phyloP scores from a whole-genome alignment of 768 basidiomycete genomes.

The Nidularia sp. region DNA sequence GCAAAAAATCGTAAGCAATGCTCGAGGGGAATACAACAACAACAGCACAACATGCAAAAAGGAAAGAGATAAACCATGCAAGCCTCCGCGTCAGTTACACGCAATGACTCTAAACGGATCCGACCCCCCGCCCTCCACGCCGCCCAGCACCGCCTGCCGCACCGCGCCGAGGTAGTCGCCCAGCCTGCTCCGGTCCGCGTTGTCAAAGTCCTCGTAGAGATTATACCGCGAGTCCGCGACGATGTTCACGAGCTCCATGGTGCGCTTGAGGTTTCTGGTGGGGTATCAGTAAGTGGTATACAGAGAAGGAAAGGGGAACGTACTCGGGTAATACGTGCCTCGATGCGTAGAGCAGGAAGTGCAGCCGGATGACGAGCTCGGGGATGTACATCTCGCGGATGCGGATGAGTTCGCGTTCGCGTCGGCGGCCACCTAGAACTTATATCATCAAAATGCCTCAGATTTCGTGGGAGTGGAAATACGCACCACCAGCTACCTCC shows the following conservation, averaged over 20 bases:
- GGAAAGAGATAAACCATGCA: too few species aligned
- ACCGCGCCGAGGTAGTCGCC: constrained; percentile 75
- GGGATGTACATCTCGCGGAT: constrained; percentile 89
- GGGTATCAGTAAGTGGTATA: neutral
- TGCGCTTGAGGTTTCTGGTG: constrained; percentile 68
- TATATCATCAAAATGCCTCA: constrained; percentile 1
- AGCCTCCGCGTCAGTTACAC: neutral
- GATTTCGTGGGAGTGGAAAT: neutral
- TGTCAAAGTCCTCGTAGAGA: constrained; percentile 82
- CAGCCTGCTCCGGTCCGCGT: constrained; percentile 54
- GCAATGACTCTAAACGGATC: constrained; percentile 62
- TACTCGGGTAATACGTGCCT: constrained; percentile 63
- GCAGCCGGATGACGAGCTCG: constrained; percentile 83
- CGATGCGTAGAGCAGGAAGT: constrained; percentile 66
- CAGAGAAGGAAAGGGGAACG: constrained; percentile 16
- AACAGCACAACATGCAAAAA: too few species aligned
- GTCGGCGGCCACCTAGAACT: constrained; percentile 44
- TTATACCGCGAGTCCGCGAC: constrained; percentile 86
- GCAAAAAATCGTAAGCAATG: too few species aligned
- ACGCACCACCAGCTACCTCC: constrained; percentile 36
- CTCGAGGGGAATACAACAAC: too few species aligned
- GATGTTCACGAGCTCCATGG: constrained; percentile 74
- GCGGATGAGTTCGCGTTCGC: constrained; percentile 59
- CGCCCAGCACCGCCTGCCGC: constrained; percentile 64
- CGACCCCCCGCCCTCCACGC: constrained; percentile 70